These are phyloP conservation scores for Biscogniauxia mediterranea DNA, from an alignment of 2,329 filamentous ascomycete species.

Conservation along the genomic window DNA sequence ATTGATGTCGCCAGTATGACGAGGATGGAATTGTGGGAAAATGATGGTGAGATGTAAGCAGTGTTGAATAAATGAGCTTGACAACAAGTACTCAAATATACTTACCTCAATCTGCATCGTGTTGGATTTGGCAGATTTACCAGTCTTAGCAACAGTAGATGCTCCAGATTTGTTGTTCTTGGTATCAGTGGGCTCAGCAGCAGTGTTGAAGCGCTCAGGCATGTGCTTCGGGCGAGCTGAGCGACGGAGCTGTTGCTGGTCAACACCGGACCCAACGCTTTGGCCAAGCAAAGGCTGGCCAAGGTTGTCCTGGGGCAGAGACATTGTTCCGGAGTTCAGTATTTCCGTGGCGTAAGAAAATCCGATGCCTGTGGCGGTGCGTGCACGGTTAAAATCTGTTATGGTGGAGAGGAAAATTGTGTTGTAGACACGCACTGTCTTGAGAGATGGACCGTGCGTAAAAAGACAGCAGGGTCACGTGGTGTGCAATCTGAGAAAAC, in stretches of 20 bases:
- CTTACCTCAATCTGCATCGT: conserved; percentile 32
- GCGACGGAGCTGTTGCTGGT: background rate
- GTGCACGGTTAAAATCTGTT: too few relatives aligned
- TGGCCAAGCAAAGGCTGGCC: background rate
- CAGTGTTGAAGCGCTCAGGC: background rate
- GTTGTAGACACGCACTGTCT: too few relatives aligned
- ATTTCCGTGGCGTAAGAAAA: background rate
- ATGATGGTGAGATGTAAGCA: background rate
- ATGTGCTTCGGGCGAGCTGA: background rate
- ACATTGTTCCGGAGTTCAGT: background rate
- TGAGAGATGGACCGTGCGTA: too few relatives aligned
- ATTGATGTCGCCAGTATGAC: background rate
- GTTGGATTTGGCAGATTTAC: background rate
- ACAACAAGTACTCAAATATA: background rate
- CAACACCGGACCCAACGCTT: background rate
- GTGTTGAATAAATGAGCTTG: background rate
- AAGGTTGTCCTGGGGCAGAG: background rate
- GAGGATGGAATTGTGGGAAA: background rate
- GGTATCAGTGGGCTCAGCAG: background rate
- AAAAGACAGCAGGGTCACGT: too few relatives aligned
- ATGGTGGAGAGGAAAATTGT: too few relatives aligned
- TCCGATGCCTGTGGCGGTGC: background rate
- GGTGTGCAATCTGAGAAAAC: too few relatives aligned
- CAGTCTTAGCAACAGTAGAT: conserved; percentile 1
- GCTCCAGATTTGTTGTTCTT: background rate